These are phyloP conservation scores for Penicillium cinerascens DNA, from an alignment of 495 filamentous ascomycete species.

Conservation along the genomic window DNA sequence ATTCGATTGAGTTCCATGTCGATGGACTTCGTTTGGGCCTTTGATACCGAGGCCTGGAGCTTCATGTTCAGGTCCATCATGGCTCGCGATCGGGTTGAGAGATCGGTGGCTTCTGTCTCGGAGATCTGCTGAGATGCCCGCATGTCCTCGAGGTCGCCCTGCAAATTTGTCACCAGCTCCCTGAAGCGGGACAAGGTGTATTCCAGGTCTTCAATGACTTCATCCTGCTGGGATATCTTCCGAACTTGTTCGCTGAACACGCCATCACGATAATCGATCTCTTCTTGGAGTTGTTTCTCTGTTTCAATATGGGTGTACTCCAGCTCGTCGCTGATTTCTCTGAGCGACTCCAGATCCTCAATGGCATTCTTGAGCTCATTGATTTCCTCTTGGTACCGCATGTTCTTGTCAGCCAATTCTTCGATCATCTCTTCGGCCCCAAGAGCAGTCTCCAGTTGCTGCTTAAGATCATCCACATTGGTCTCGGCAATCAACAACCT, in stretches of 20 bases:
- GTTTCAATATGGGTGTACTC: constrained; percentile 90
- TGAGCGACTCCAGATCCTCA: constrained; percentile 79
- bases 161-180: constrained; percentile 80
- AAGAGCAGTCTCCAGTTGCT: constrained; percentile 85
- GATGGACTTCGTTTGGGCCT: constrained; percentile 89
- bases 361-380: constrained; percentile 76
- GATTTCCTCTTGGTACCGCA: constrained; percentile 74
- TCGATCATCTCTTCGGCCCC: constrained; percentile 92
- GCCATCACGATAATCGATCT: constrained; percentile 77
- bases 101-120: constrained; percentile 84
- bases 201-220: constrained; percentile 78
- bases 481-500: constrained; percentile 68
- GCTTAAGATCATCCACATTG: constrained; percentile 79
- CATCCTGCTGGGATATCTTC: constrained; percentile 60
- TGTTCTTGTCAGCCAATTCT: constrained; percentile 80
- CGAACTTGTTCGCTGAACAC: constrained; percentile 73
- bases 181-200: constrained; percentile 85
- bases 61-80: constrained; percentile 97
- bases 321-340: constrained; percentile 90
- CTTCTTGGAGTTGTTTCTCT: constrained; percentile 90
- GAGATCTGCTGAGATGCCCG: constrained; percentile 85
- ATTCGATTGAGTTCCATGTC: constrained; percentile 84
- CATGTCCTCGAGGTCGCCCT: constrained; percentile 87
- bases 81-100: constrained; percentile 76
- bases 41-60: constrained; percentile 80